Conservation (phyloP, 352 stramenopile genomes). For the Globisporangium alternatum region DNA sequence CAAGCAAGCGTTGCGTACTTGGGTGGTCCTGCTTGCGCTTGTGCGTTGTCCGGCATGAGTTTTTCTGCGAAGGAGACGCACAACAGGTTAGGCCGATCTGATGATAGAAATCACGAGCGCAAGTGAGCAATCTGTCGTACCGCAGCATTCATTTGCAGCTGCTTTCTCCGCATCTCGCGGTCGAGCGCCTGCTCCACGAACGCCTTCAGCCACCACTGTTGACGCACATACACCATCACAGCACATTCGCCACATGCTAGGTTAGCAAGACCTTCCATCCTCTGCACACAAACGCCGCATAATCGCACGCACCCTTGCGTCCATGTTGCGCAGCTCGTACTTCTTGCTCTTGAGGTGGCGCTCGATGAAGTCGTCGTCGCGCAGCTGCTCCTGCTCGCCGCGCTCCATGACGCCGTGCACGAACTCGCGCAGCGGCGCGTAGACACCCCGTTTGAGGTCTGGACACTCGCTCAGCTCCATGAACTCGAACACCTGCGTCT, state of each 20-base stretch:
- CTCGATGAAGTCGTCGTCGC: slow-evolving; percentile 60
- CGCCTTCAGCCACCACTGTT: slow-evolving; percentile 73
- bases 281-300: neutral
- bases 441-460: slow-evolving; percentile 43
- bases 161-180: slow-evolving; percentile 48
- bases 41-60: slow-evolving; percentile 49
- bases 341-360: slow-evolving; percentile 52
- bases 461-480: slow-evolving; percentile 73
- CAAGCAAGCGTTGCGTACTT: slow-evolving; percentile 27
- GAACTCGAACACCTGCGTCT: slow-evolving; percentile 75
- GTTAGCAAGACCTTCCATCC: neutral
- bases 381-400: slow-evolving; percentile 43
- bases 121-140: slow-evolving; percentile 14
- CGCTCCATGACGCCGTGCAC: slow-evolving; percentile 41
- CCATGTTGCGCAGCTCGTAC: slow-evolving; percentile 60
- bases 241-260: neutral
- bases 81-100: neutral
- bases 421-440: slow-evolving; percentile 59
- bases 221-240: neutral
- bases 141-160: slow-evolving; percentile 39
- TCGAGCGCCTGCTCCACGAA: slow-evolving; percentile 77
- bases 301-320: slow-evolving; percentile 45
- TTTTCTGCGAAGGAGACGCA: slow-evolving; percentile 19
- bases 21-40: slow-evolving; percentile 75
- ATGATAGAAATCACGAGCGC: neutral